Evolutionary conservation across 805 yeast genomes (phyloP).

Genomic region (Geotrichum ghanense): DNA sequence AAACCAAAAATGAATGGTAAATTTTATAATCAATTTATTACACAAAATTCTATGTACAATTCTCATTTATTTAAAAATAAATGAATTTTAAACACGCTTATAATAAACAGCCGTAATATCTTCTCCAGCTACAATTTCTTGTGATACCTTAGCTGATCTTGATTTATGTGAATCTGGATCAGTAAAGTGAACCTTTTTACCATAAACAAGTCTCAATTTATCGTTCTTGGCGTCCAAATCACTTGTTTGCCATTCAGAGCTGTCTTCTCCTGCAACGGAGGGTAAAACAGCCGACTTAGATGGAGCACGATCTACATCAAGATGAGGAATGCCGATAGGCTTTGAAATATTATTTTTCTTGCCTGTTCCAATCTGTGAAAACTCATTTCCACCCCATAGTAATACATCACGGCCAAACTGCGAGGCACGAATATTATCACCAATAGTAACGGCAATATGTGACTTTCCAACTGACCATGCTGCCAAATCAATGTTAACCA

Average conservation of each 20-base stretch:
- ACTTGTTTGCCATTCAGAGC: neutral
- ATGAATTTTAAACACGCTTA: slow-evolving; percentile 13
- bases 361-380: slow-evolving; percentile 80
- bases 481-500: slow-evolving; percentile 37
- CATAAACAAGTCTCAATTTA: slow-evolving; percentile 30
- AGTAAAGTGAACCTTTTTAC: slow-evolving; percentile 11
- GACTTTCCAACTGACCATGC: slow-evolving; percentile 51
- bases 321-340: slow-evolving; percentile 8
- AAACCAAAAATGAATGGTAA: no score
- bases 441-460: slow-evolving; percentile 50
- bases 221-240: neutral
- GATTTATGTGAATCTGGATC: slow-evolving; percentile 19
- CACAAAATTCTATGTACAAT: no score
- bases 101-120: slow-evolving; percentile 55
- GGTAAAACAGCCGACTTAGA: neutral
- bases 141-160: slow-evolving; percentile 30
- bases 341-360: slow-evolving; percentile 40
- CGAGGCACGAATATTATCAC: slow-evolving; percentile 25
- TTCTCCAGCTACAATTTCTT: slow-evolving; percentile 52
- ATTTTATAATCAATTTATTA: no score
- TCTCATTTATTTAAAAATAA: neutral
- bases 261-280: slow-evolving; percentile 4
- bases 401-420: slow-evolving; percentile 36
- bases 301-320: slow-evolving; percentile 5
- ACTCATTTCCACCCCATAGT: slow-evolving; percentile 76